These are phyloP conservation scores for Boletellus dicymbophilus DNA, from an alignment of 1,284 basidiomycete species.

Conservation along the genomic window DNA sequence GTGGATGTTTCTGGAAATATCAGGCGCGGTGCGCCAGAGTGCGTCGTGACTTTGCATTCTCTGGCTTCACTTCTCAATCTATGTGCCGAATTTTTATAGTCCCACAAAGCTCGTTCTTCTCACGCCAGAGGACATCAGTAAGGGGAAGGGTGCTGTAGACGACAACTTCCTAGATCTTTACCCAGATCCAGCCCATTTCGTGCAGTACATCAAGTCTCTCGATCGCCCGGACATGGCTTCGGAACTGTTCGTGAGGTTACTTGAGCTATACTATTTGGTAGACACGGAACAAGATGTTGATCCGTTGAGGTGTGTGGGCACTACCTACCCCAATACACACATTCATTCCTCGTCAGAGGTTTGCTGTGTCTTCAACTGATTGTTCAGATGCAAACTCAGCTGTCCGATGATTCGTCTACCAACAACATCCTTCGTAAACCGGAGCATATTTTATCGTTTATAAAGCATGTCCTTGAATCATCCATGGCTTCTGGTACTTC, in stretches of 20 bases:
- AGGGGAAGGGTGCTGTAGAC: conserved; percentile 42
- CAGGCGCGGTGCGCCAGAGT: conserved; percentile 41
- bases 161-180: conserved; percentile 63
- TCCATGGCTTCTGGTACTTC: conserved; percentile 20
- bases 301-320: conserved; percentile 50
- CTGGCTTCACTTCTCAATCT: not conserved
- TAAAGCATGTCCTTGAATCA: conserved; percentile 66
- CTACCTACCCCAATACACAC: not conserved
- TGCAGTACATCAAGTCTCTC: conserved; percentile 62
- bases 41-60: conserved; percentile 4
- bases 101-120: conserved; percentile 42
- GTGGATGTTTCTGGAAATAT: conserved; percentile 55
- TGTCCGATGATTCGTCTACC: conserved; percentile 55
- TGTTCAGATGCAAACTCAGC: conserved; percentile 73
- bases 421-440: conserved; percentile 72
- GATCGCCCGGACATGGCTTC: conserved; percentile 71
- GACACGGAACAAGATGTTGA: conserved; percentile 46
- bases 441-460: conserved; percentile 74
- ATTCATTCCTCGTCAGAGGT: conserved; percentile 32
- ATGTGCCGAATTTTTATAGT: conserved; percentile 25
- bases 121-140: conserved; percentile 50
- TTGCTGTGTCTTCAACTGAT: conserved; percentile 77
- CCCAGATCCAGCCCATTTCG: conserved; percentile 72
- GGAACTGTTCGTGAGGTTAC: conserved; percentile 69
- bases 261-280: conserved; percentile 67